Conservation (phyloP, 1,284 basidiomycete genomes). For the Malassezia japonica region DNA sequence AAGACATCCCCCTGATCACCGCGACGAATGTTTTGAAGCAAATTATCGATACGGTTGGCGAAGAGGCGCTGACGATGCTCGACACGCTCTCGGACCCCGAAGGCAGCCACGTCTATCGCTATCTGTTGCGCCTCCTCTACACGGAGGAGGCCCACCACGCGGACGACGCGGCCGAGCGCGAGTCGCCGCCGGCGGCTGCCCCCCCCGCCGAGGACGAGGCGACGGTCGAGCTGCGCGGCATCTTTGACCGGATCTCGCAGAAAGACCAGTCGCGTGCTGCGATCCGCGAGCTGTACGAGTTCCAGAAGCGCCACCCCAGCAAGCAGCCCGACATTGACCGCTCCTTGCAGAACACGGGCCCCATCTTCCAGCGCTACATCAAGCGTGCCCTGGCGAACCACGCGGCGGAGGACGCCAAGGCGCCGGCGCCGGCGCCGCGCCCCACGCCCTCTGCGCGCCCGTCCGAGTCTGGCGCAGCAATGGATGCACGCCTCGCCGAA, state of each 20-base stretch:
- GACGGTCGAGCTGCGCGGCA: conserved; percentile 66
- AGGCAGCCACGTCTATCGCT: conserved; percentile 39
- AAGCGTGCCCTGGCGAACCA: conserved; percentile 53
- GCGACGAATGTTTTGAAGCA: conserved; percentile 61
- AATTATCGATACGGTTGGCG: conserved; percentile 29
- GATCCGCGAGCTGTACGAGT: conserved; percentile 90
- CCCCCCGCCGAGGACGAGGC: conserved; percentile 8
- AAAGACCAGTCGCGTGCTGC: conserved; percentile 76
- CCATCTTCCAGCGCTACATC: conserved; percentile 51
- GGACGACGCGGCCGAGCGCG: conserved; percentile 52
- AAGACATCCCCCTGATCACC: conserved; percentile 91
- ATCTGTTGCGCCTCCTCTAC: conserved; percentile 38
- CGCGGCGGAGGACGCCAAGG: conserved; percentile 64
- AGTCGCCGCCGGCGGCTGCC: conserved; percentile 11
- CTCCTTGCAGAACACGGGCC: conserved; percentile 50
- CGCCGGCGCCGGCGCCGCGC: not conserved
- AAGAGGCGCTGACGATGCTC: conserved; percentile 33
- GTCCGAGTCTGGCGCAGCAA: not conserved
- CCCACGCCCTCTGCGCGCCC: not conserved
- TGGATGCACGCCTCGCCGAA: conserved; percentile 36
- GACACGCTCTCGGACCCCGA: conserved; percentile 39
- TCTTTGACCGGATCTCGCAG: conserved; percentile 73
- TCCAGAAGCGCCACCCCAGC: conserved; percentile 81
- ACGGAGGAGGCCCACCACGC: conserved; percentile 56
- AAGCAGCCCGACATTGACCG: conserved; percentile 67